Evolutionary conservation across 2,329 filamentous ascomycete species (phyloP), one percentile per base, ranked within the genome.

Genomic region (Exutisphaerella laricina): DNA sequence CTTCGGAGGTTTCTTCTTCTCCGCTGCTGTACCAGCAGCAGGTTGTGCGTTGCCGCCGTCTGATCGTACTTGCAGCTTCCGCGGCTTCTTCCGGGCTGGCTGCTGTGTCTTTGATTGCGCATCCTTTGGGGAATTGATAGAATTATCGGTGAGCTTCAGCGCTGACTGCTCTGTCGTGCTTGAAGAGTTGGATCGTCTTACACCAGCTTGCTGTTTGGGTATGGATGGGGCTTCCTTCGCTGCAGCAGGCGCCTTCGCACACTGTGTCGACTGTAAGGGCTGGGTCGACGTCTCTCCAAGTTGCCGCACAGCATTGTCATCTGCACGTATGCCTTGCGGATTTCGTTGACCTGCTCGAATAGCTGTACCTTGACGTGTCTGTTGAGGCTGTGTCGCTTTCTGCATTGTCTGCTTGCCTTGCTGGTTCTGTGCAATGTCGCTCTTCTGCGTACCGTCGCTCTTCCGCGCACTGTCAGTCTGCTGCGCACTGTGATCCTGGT

Each of bases 51-150:
- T 14, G 12, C 22, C 23, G 14, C 18, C 16, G 10, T 30, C 30
- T 14, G 45, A 50, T 21, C 48, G 34, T 6, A 43, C 26, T 26
- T 53, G 48, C 20, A 53, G 22, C 36, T 53, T 53, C 4, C 45
- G 44, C 13, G 50, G 50, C 31, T 49, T 49, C 32, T 49, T 51
- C 7, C 50, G 43, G 22, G 7, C 23, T 25, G 41, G 16, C 20
- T 18, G 16, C n/a, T 39, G 20, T n/a, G n/a, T n/a, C n/a, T n/a
- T n/a, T n/a, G n/a, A n/a, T n/a, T n/a, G n/a, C n/a, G n/a, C n/a
- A n/a, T n/a, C n/a, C 23, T 26, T 26, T 7, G 23, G 23, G 6
- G 23, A 26, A n/a, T n/a, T n/a, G n/a, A n/a, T n/a, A n/a, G n/a
- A n/a, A n/a, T n/a, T n/a, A n/a, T n/a, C n/a, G n/a, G n/a, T n/a